phyloP scores from a whole-genome alignment of 75 land plant genomes.

The Sequoia sempervirens region DNA sequence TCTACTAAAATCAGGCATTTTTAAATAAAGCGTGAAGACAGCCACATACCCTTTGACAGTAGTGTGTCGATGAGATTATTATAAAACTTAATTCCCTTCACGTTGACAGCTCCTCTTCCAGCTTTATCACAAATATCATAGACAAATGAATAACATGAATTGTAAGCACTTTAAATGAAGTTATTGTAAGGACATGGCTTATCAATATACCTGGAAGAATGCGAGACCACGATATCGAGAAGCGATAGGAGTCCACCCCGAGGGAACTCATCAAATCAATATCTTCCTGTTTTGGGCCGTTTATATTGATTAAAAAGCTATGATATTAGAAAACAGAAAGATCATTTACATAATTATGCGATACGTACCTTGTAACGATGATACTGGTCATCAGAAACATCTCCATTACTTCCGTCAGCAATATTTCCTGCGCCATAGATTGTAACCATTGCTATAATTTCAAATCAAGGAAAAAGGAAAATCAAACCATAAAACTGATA shows the following conservation, averaged over 20 bases:
- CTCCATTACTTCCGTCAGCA: constrained; percentile 36
- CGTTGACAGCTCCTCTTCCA: constrained; percentile 26
- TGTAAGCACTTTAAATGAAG: constrained; percentile 12
- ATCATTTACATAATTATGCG: too few relatives aligned
- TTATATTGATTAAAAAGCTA: not conserved
- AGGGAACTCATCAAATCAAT: constrained; percentile 28
- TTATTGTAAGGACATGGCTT: too few relatives aligned
- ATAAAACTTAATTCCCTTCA: not conserved
- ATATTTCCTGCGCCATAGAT: constrained; percentile 28
- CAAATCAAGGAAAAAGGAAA: not conserved
- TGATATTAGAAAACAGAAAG: not conserved
- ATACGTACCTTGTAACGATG: constrained; percentile 32
- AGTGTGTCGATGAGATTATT: not conserved
- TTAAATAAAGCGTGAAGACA: too few relatives aligned
- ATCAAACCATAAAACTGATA: not conserved
- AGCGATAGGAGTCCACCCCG: constrained; percentile 31
- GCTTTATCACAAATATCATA: not conserved
- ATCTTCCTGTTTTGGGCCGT: constrained; percentile 21
- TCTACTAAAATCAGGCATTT: not conserved
- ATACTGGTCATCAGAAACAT: constrained; percentile 44
- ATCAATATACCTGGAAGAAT: constrained; percentile 24
- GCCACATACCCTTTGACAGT: not conserved
- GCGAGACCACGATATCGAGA: constrained; percentile 42
- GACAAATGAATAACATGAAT: too few relatives aligned
- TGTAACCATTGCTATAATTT: not conserved